phyloP scores from a whole-genome alignment of 2,329 filamentous ascomycete genomes.

The Aspergillus fructus region DNA sequence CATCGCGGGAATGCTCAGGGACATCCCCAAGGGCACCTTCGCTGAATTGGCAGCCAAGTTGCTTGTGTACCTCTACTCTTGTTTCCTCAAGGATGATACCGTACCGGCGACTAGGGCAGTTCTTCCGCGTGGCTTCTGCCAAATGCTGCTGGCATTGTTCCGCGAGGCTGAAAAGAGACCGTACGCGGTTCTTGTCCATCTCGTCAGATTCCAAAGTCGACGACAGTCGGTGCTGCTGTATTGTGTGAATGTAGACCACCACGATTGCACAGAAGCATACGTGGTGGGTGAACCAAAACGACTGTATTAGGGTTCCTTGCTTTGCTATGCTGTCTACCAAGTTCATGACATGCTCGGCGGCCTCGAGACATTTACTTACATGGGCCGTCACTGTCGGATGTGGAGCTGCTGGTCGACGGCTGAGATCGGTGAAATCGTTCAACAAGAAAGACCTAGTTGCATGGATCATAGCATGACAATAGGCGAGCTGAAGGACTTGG shows the following conservation, averaged over 20 bases:
- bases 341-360: slow-evolving; percentile 42
- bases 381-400: slow-evolving; percentile 36
- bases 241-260: slow-evolving; percentile 44
- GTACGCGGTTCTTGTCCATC: slow-evolving; percentile 20
- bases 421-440: slow-evolving; percentile 38
- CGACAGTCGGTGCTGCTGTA: slow-evolving; percentile 36
- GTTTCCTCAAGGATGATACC: slow-evolving; percentile 51
- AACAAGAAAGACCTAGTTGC: slow-evolving; percentile 38
- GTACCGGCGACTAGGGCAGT: slow-evolving; percentile 49
- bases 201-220: slow-evolving; percentile 18
- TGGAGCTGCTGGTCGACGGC: slow-evolving; percentile 29
- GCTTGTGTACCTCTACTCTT: slow-evolving; percentile 41
- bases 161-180: slow-evolving; percentile 42
- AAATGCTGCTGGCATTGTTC: slow-evolving; percentile 48
- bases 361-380: slow-evolving; percentile 44
- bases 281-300: slow-evolving; percentile 47
- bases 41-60: slow-evolving; percentile 25
- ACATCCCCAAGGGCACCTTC: background rate
- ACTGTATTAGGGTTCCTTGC: slow-evolving; percentile 37
- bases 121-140: slow-evolving; percentile 47
- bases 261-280: slow-evolving; percentile 44
- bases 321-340: slow-evolving; percentile 37
- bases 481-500: slow-evolving; percentile 39
- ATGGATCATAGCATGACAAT: slow-evolving; percentile 41
- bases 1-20: background rate